These are phyloP conservation scores for Leccinum boreale DNA, from an alignment of 768 basidiomycete genomes.

Conservation along the genomic window DNA sequence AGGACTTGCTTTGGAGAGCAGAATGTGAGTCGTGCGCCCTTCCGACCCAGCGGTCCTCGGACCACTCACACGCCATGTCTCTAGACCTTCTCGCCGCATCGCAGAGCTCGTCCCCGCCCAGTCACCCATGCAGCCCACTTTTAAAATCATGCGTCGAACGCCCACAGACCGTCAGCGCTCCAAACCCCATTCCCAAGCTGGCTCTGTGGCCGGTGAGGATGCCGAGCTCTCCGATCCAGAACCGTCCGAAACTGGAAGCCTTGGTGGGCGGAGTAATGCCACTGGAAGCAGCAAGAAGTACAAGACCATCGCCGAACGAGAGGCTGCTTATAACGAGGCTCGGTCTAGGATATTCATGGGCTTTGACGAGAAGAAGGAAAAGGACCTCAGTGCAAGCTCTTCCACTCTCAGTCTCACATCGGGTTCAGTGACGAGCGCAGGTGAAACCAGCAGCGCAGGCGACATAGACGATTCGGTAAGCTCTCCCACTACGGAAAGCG, in stretches of 20 bases:
- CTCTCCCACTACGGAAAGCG: slow-evolving; percentile 77
- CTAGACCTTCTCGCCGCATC: slow-evolving; percentile 66
- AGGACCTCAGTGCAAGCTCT: slow-evolving; percentile 73
- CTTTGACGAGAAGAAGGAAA: slow-evolving; percentile 70
- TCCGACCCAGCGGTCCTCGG: neutral
- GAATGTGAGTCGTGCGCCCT: slow-evolving; percentile 55
- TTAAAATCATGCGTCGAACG: slow-evolving; percentile 84
- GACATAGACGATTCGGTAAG: slow-evolving; percentile 68
- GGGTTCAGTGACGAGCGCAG: slow-evolving; percentile 57
- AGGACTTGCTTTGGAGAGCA: slow-evolving; percentile 56
- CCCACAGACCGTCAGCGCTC: slow-evolving; percentile 51
- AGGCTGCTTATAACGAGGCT: slow-evolving; percentile 87
- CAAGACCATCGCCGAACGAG: slow-evolving; percentile 81
- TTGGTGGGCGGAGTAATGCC: slow-evolving; percentile 64
- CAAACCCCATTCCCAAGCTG: slow-evolving; percentile 64
- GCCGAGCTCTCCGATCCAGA: slow-evolving; percentile 75
- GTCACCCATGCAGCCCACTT: slow-evolving; percentile 64
- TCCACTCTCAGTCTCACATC: slow-evolving; percentile 71
- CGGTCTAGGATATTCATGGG: slow-evolving; percentile 84
- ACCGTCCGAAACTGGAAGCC: slow-evolving; percentile 76
- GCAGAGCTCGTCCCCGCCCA: slow-evolving; percentile 78
- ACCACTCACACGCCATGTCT: slow-evolving; percentile 14
- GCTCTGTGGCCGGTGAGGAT: slow-evolving; percentile 73
- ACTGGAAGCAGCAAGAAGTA: slow-evolving; percentile 63
- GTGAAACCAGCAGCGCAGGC: slow-evolving; percentile 56